phyloP scores from a whole-genome alignment of 257 asterid genomes.

The Ilex asprella region DNA sequence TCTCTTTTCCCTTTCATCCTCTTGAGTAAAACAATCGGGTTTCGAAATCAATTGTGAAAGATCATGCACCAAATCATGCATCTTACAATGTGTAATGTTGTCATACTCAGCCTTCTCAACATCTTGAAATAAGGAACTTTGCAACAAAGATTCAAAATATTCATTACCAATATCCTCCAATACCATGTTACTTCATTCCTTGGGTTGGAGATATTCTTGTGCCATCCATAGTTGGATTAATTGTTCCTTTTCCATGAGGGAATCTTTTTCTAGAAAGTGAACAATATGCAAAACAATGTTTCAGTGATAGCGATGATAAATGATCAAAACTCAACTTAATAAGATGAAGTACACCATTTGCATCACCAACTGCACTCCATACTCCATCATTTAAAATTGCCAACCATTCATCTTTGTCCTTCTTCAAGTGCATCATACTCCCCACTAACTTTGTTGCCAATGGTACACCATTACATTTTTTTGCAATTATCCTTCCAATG shows the following conservation, averaged over 20 bases:
- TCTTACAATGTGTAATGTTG: neutral
- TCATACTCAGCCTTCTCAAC: neutral
- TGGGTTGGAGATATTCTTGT: conserved; percentile 6
- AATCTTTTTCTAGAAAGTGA: neutral
- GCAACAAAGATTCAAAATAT: neutral
- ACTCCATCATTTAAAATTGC: too few species aligned
- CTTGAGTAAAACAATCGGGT: neutral
- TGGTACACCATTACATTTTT: neutral
- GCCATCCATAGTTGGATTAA: conserved; percentile 17
- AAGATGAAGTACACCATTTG: too few species aligned
- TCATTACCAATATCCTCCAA: conserved; percentile 11
- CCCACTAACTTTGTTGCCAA: neutral
- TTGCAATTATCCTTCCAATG: neutral
- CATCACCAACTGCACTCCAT: too few species aligned
- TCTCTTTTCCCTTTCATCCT: neutral
- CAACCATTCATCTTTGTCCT: too few species aligned
- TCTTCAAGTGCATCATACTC: neutral
- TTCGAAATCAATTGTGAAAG: conserved; percentile 1
- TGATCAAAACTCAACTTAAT: conserved; percentile 11
- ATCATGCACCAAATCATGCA: conserved; percentile 7
- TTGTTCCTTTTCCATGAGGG: neutral
- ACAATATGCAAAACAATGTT: conserved; percentile 16
- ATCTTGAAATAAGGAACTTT: conserved; percentile 3
- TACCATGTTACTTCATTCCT: neutral
- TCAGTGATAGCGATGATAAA: conserved; percentile 5